These are phyloP conservation scores for Teunomyces pallodes DNA, from an alignment of 805 yeast species.

Conservation along the genomic window DNA sequence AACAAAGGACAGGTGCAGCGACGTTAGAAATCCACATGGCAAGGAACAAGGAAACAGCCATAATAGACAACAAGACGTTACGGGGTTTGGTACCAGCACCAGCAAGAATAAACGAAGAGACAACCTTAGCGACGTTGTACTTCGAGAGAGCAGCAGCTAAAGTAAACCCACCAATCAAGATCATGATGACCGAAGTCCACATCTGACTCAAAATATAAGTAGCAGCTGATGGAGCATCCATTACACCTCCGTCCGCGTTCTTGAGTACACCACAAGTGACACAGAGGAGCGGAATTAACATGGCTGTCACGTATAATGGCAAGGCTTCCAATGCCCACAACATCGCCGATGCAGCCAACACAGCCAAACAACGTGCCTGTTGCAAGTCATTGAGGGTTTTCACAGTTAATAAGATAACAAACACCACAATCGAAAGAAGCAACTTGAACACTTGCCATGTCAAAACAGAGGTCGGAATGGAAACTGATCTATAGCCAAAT, in stretches of 20 bases:
- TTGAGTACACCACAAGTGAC: slow-evolving; percentile 51
- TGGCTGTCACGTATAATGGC: slow-evolving; percentile 48
- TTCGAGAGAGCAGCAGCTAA: slow-evolving; percentile 93
- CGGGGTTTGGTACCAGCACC: slow-evolving; percentile 86
- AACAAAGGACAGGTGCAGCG: slow-evolving; percentile 94
- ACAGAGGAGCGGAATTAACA: slow-evolving; percentile 47
- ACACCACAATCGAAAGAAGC: slow-evolving; percentile 47
- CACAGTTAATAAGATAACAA: slow-evolving; percentile 49
- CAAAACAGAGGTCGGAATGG: slow-evolving; percentile 47
- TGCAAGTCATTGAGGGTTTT: slow-evolving; percentile 65
- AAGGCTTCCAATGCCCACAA: slow-evolving; percentile 54
- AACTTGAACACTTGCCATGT: slow-evolving; percentile 50
- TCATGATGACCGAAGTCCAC: slow-evolving; percentile 95
- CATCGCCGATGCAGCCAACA: slow-evolving; percentile 54
- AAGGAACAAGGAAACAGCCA: slow-evolving; percentile 81
- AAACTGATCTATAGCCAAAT: slow-evolving; percentile 14
- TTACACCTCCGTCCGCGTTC: slow-evolving; percentile 43
- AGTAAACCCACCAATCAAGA: slow-evolving; percentile 89
- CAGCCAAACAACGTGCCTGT: slow-evolving; percentile 69
- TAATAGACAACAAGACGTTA: slow-evolving; percentile 69
- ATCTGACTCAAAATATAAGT: slow-evolving; percentile 76
- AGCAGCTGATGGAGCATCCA: slow-evolving; percentile 69
- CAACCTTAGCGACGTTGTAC: slow-evolving; percentile 80
- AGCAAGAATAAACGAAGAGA: slow-evolving; percentile 78
- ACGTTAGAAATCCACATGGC: slow-evolving; percentile 97